Percentiles rank a stretch among this genome's conserved stretches.
Evolutionary conservation across 306 rosid genomes (phyloP).

Genomic region (Fagus crenata): DNA sequence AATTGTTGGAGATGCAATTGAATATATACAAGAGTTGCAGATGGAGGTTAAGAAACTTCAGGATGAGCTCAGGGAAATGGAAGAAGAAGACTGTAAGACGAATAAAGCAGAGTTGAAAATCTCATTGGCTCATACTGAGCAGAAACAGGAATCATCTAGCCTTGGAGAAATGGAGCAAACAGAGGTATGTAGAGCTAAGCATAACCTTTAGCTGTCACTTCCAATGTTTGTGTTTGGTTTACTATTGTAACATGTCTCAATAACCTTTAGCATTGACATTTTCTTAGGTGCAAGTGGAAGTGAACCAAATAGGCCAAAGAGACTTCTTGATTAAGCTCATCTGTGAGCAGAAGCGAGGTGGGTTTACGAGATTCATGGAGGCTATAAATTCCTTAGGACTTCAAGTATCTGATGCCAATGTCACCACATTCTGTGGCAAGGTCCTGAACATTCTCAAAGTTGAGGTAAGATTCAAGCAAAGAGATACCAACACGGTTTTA

Average conservation of each 20-base stretch:
- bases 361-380: slow-evolving; percentile 63
- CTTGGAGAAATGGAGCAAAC: slow-evolving; percentile 28
- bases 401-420: slow-evolving; percentile 55
- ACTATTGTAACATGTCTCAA: not conserved
- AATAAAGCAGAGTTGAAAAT: slow-evolving; percentile 27
- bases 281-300: slow-evolving; percentile 60
- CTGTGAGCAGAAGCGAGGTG: slow-evolving; percentile 49
- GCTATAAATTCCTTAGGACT: slow-evolving; percentile 64
- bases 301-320: slow-evolving; percentile 49
- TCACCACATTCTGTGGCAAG: slow-evolving; percentile 49
- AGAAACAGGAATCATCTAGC: slow-evolving; percentile 30
- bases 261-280: slow-evolving; percentile 12
- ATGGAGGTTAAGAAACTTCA: slow-evolving; percentile 42
- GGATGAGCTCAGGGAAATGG: slow-evolving; percentile 52
- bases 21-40: slow-evolving; percentile 64
- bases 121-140: slow-evolving; percentile 25
- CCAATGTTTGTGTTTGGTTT: not conserved
- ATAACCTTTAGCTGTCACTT: slow-evolving; percentile 7
- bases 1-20: slow-evolving; percentile 64
- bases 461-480: slow-evolving; percentile 53
- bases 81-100: slow-evolving; percentile 39
- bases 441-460: slow-evolving; percentile 52
- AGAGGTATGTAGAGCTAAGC: slow-evolving; percentile 38
- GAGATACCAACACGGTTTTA: not conserved
- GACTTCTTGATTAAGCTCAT: slow-evolving; percentile 50